Percentiles rank a stretch among this genome's conserved stretches.
Evolutionary conservation across 768 basidiomycete species (phyloP).

Genomic region (Russula olivacea): DNA sequence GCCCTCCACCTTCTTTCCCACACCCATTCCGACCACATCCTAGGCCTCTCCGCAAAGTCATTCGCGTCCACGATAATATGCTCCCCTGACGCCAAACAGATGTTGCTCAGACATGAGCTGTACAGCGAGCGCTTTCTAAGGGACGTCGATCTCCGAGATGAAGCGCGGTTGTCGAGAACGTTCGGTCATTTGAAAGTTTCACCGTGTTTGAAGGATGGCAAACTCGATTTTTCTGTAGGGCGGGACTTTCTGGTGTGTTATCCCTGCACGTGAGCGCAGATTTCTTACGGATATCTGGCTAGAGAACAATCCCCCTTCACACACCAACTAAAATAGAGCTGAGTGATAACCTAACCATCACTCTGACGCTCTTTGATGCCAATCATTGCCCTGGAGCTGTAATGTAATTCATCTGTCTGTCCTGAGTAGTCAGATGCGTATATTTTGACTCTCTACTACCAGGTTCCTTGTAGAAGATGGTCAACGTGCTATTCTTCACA

Average conservation of each 20-base stretch:
- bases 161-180: constrained; percentile 43
- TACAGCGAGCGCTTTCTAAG: constrained; percentile 56
- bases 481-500: constrained; percentile 73
- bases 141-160: constrained; percentile 45
- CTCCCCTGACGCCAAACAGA: constrained; percentile 78
- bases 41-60: constrained; percentile 66
- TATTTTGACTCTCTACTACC: background rate
- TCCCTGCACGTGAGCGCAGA: too few species aligned
- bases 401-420: constrained; percentile 50
- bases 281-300: background rate
- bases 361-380: constrained; percentile 78
- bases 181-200: constrained; percentile 63
- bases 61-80: constrained; percentile 72
- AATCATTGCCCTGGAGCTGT: constrained; percentile 95
- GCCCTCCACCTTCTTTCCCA: constrained; percentile 76
- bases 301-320: constrained; percentile 58
- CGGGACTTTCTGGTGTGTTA: constrained; percentile 62
- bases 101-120: constrained; percentile 75
- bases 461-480: constrained; percentile 83
- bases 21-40: constrained; percentile 84
- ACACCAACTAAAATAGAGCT: constrained; percentile 59
- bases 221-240: constrained; percentile 43
- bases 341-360: constrained; percentile 50
- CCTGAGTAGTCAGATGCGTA: background rate
- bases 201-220: constrained; percentile 42